Evolutionary conservation across 2,329 filamentous ascomycete genomes (phyloP).

Genomic region (Cladophialophora immunda): DNA sequence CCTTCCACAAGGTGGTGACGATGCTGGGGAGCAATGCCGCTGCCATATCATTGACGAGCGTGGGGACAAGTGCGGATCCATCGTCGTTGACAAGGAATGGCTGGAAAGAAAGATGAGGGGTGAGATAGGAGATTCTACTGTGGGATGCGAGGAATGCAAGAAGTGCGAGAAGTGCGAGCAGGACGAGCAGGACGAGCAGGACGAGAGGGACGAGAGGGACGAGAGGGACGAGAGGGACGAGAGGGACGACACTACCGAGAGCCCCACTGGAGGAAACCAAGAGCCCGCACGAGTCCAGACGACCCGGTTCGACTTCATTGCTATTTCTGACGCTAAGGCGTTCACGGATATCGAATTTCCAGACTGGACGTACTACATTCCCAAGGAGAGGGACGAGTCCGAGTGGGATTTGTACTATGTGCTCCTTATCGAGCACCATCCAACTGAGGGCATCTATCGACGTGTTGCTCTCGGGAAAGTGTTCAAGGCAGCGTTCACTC

Average conservation of each 20-base stretch:
- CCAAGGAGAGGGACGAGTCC: conserved; percentile 45
- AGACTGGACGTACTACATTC: conserved; percentile 49
- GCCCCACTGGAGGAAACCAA: no score
- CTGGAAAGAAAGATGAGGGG: no score
- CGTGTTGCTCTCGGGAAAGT: conserved; percentile 48
- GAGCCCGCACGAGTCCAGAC: no score
- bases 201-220: not conserved
- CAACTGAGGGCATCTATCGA: conserved; percentile 32
- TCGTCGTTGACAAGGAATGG: conserved; percentile 42
- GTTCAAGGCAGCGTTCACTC: conserved; percentile 34
- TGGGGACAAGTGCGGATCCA: conserved; percentile 47
- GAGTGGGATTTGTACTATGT: conserved; percentile 49
- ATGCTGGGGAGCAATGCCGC: conserved; percentile 15
- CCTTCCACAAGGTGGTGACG: no score
- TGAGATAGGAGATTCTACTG: no score
- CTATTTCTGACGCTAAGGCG: conserved; percentile 47
- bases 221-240: not conserved
- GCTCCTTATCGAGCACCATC: conserved; percentile 42
- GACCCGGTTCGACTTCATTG: conserved; percentile 42
- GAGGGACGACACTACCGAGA: no score
- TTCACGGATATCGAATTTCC: conserved; percentile 46
- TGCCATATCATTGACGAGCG: conserved; percentile 44
- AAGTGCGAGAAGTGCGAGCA: not conserved
- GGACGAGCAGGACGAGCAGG: not conserved
- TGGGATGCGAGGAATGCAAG: no score